phyloP scores from a whole-genome alignment of 129 eudicot genomes.

The Rutidosis leptorrhynchoides region DNA sequence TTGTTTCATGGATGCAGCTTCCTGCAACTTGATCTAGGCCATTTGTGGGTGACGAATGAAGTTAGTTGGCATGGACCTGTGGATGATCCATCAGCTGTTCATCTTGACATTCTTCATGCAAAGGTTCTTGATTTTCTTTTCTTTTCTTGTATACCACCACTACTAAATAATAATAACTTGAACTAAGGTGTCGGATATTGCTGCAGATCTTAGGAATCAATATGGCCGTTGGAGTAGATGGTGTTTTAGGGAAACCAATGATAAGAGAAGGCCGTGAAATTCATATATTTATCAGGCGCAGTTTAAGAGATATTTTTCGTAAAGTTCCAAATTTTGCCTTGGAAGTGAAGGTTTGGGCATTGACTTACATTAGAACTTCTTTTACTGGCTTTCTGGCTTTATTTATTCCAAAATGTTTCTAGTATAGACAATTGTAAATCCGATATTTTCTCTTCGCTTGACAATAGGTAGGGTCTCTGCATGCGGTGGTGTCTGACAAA shows the following conservation, averaged over 20 bases:
- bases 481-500: conserved; percentile 78
- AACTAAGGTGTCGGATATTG: conserved; percentile 17
- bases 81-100: conserved; percentile 89
- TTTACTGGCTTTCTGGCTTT: conserved; percentile 15
- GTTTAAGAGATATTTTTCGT: conserved; percentile 83
- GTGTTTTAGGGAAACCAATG: conserved; percentile 77
- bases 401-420: conserved; percentile 5
- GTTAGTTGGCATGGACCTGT: conserved; percentile 91
- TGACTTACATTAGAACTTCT: conserved; percentile 13
- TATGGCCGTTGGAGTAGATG: conserved; percentile 89
- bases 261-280: conserved; percentile 81
- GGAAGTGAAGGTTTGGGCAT: conserved; percentile 68
- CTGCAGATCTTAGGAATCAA: conserved; percentile 86
- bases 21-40: conserved; percentile 97
- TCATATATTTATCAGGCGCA: conserved; percentile 76
- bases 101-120: conserved; percentile 93
- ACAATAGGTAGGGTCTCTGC: conserved; percentile 77
- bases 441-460: conserved; percentile 16
- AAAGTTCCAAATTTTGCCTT: conserved; percentile 82
- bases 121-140: conserved; percentile 43
- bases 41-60: conserved; percentile 61
- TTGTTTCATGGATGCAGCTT: conserved; percentile 50
- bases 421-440: conserved; percentile 13
- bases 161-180: conserved; percentile 22
- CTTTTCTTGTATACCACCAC: neutral